These are phyloP conservation scores for Microcos paniculata DNA, from an alignment of 345 rosid species.

Conservation along the genomic window DNA sequence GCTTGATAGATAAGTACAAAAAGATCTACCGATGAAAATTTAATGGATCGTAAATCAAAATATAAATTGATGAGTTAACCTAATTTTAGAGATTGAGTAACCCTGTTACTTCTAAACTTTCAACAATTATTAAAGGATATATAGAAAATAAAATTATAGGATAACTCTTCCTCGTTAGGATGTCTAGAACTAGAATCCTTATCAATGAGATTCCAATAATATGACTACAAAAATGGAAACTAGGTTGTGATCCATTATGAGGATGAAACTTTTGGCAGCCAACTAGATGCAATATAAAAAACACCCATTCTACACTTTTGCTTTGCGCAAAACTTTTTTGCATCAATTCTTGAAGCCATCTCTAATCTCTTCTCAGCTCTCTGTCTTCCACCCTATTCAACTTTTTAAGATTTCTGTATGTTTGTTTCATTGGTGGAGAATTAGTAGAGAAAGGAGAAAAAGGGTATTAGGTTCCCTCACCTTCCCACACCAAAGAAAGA, in stretches of 20 bases:
- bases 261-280: background rate
- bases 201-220: background rate
- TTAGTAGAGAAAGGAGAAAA: background rate
- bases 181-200: background rate
- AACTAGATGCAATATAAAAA: background rate
- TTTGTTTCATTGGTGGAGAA: background rate
- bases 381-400: background rate
- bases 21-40: too few relatives aligned
- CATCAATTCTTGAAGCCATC: background rate
- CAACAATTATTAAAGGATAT: too few relatives aligned
- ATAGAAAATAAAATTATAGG: background rate
- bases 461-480: background rate
- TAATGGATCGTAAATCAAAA: too few relatives aligned
- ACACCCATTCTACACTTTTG: background rate
- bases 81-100: too few relatives aligned
- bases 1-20: too few relatives aligned
- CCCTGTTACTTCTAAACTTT: too few relatives aligned
- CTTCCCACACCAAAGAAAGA: background rate
- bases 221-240: constrained; percentile 11
- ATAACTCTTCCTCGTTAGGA: too few relatives aligned
- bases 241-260: background rate
- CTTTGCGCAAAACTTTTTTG: background rate
- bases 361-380: too few relatives aligned
- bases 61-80: too few relatives aligned
- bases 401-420: background rate